Conservation (phyloP, 202 grass and related monocot species). For the Brachypodium distachyon region DNA sequence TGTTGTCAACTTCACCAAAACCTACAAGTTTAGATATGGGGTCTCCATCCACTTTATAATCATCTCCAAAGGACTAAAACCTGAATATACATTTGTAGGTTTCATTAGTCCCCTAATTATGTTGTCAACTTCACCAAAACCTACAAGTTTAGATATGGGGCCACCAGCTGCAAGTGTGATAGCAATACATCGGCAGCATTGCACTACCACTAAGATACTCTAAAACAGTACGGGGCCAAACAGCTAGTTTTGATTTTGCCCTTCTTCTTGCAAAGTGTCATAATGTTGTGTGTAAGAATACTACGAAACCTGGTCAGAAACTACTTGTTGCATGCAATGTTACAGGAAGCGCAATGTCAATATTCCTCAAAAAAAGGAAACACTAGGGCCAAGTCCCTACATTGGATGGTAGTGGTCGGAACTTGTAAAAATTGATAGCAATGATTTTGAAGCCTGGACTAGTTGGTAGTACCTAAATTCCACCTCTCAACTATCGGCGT, state of each 20-base stretch:
- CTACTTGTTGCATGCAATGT: background rate
- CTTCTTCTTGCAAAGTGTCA: background rate
- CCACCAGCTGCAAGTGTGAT: too few relatives aligned
- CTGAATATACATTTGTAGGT: too few relatives aligned
- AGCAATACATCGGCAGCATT: too few relatives aligned
- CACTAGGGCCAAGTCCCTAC: background rate
- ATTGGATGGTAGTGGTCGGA: background rate
- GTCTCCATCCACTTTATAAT: too few relatives aligned
- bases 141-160: too few relatives aligned
- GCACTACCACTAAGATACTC: too few relatives aligned
- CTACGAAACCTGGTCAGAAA: background rate
- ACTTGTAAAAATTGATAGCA: background rate
- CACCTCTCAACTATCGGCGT: background rate
- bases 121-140: too few relatives aligned
- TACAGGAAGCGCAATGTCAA: background rate
- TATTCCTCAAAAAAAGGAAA: background rate
- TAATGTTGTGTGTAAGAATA: background rate
- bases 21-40: too few relatives aligned
- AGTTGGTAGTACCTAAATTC: background rate
- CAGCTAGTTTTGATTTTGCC: background rate
- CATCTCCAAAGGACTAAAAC: too few relatives aligned
- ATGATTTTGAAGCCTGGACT: background rate
- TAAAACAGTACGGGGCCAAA: too few relatives aligned
- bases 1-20: too few relatives aligned
- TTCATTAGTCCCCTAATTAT: too few relatives aligned